Percentiles rank a stretch among this genome's conserved stretches.
phyloP scores from a whole-genome alignment of 2,329 filamentous ascomycete genomes.

The Fusarium euwallaceae region DNA sequence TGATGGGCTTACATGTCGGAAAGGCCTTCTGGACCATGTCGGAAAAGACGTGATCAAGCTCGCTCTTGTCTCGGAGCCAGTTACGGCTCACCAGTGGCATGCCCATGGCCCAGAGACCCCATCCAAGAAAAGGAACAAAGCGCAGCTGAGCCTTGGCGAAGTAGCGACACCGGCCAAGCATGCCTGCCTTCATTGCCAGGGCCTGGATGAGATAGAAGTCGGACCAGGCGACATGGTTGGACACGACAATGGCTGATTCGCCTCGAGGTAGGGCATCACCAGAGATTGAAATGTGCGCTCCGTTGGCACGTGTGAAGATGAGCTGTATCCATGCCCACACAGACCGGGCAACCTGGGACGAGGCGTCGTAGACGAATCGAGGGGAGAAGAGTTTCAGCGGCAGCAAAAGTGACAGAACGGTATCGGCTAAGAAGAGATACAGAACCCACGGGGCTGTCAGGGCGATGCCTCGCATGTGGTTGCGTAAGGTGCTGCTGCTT shows the following conservation, averaged over 20 bases:
- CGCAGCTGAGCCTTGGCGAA: slow-evolving; percentile 72
- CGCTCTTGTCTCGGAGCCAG: slow-evolving; percentile 68
- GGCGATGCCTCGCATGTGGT: slow-evolving; percentile 58
- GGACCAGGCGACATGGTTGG: slow-evolving; percentile 72
- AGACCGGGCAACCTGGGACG: slow-evolving; percentile 66
- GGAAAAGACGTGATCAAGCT: slow-evolving; percentile 69
- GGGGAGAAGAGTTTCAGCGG: slow-evolving; percentile 62
- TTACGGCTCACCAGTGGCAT: slow-evolving; percentile 73
- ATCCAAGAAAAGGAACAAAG: slow-evolving; percentile 71
- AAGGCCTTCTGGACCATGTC: slow-evolving; percentile 65
- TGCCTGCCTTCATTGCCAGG: slow-evolving; percentile 64
- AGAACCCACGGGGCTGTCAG: slow-evolving; percentile 66
- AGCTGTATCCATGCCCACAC: slow-evolving; percentile 70
- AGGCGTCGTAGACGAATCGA: slow-evolving; percentile 64
- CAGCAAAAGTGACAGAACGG: slow-evolving; percentile 63
- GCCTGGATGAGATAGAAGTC: slow-evolving; percentile 76
- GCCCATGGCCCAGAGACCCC: slow-evolving; percentile 74
- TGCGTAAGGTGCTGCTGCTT: slow-evolving; percentile 42
- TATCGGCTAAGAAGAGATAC: slow-evolving; percentile 65
- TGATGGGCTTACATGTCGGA: slow-evolving; percentile 66
- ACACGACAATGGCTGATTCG: slow-evolving; percentile 72
- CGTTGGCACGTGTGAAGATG: slow-evolving; percentile 68
- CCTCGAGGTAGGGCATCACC: slow-evolving; percentile 63
- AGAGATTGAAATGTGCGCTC: slow-evolving; percentile 65
- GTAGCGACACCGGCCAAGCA: slow-evolving; percentile 73